Evolutionary conservation across 2,329 filamentous ascomycete species (phyloP).

Genomic region (Pseudocercospora cruenta): DNA sequence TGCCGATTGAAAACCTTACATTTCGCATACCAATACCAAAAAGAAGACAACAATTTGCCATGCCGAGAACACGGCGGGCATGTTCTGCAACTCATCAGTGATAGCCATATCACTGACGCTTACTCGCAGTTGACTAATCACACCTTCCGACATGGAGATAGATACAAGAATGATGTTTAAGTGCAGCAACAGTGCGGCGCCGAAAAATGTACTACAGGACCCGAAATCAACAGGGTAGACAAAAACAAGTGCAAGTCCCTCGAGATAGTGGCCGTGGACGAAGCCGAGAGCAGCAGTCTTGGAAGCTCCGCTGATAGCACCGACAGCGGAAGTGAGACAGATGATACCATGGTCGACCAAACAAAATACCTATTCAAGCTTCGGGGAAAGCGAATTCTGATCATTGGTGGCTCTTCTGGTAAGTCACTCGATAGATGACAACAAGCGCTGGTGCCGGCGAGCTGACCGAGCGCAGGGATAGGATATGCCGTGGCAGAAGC

Average conservation of each 20-base stretch:
- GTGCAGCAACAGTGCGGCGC: neutral
- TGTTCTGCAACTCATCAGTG: neutral
- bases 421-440: conserved; percentile 43
- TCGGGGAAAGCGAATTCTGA: conserved; percentile 50
- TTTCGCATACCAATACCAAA: neutral
- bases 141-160: neutral
- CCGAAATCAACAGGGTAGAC: neutral
- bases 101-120: neutral
- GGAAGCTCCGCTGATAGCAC: neutral
- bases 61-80: neutral
- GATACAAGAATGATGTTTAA: neutral
- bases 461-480: neutral
- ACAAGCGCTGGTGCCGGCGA: neutral
- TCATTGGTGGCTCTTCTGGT: conserved; percentile 60
- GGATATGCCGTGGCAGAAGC: conserved; percentile 76
- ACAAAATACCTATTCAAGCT: conserved; percentile 30
- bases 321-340: neutral
- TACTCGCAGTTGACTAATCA: neutral
- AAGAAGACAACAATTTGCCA: neutral
- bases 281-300: neutral
- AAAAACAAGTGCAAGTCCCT: neutral
- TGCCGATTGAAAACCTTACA: neutral
- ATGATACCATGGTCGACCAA: conserved; percentile 39
- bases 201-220: neutral
- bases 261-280: neutral